Conservation (phyloP, 371 early-diverging fungal genomes). For the Paraphysoderma sedebokerense region DNA sequence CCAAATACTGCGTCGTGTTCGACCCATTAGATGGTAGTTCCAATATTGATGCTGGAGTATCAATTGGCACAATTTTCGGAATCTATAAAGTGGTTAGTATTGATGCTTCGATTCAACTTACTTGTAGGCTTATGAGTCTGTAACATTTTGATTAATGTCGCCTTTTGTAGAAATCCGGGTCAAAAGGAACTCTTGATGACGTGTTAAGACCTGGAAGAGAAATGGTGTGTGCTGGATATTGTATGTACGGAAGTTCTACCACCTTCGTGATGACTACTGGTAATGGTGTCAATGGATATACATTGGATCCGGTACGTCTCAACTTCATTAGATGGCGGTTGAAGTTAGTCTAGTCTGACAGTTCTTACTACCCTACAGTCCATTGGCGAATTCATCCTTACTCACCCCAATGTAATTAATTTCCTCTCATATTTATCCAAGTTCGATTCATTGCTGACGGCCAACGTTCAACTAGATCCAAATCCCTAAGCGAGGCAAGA, state of each 20-base stretch:
- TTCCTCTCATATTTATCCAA: neutral
- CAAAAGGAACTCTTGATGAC: constrained; percentile 25
- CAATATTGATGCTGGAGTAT: constrained; percentile 96
- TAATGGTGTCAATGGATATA: constrained; percentile 85
- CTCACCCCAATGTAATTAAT: constrained; percentile 59
- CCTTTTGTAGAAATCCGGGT: constrained; percentile 12
- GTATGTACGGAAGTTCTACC: constrained; percentile 72
- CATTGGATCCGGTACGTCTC: constrained; percentile 62
- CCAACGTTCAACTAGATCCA: constrained; percentile 40
- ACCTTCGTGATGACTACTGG: constrained; percentile 54
- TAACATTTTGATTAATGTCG: neutral
- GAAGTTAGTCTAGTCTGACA: neutral
- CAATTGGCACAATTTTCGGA: constrained; percentile 96
- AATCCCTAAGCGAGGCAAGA: constrained; percentile 75
- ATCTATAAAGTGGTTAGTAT: constrained; percentile 73
- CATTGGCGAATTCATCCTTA: constrained; percentile 94
- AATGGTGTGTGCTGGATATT: constrained; percentile 89
- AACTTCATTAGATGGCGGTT: neutral
- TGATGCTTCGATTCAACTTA: neutral
- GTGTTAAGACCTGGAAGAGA: constrained; percentile 81
- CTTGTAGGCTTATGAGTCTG: neutral
- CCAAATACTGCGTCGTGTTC: constrained; percentile 90
- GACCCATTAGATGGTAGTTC: constrained; percentile 93
- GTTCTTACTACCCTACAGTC: constrained; percentile 13
- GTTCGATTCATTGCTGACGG: constrained; percentile 9